phyloP scores from a whole-genome alignment of 768 basidiomycete species.

The Phanerodontia chrysosporium region DNA sequence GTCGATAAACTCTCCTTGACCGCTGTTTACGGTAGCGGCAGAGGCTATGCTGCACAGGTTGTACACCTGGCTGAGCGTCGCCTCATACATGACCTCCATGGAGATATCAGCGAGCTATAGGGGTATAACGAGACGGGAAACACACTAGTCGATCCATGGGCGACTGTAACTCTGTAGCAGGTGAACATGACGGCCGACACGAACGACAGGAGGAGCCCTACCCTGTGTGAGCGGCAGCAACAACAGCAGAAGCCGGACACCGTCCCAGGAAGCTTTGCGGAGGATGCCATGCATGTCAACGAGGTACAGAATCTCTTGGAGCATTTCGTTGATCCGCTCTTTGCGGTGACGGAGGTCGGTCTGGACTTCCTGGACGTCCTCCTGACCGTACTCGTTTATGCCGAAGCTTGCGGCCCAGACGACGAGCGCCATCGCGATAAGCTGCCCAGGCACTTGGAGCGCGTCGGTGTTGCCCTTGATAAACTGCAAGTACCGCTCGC shows the following conservation, averaged over 20 bases:
- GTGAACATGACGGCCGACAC: conserved; percentile 4
- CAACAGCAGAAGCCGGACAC: conserved; percentile 74
- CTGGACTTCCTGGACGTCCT: conserved; percentile 34
- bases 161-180: conserved; percentile 35
- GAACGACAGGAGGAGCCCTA: conserved; percentile 30
- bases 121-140: background rate
- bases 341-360: conserved; percentile 40
- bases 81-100: conserved; percentile 68
- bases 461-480: conserved; percentile 50
- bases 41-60: conserved; percentile 61
- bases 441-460: conserved; percentile 68
- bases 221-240: conserved; percentile 83
- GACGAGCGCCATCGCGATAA: conserved; percentile 76
- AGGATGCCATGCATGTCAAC: conserved; percentile 78
- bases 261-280: conserved; percentile 82
- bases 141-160: conserved; percentile 41
- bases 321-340: conserved; percentile 61
- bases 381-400: conserved; percentile 71
- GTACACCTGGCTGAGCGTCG: conserved; percentile 77
- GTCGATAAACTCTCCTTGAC: conserved; percentile 53
- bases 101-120: conserved; percentile 11
- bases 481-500: conserved; percentile 66
- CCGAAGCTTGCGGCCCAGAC: conserved; percentile 91
- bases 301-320: conserved; percentile 71
- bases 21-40: conserved; percentile 41